Conservation (phyloP, 129 eudicot genomes). For the Flaveria trinervia region DNA sequence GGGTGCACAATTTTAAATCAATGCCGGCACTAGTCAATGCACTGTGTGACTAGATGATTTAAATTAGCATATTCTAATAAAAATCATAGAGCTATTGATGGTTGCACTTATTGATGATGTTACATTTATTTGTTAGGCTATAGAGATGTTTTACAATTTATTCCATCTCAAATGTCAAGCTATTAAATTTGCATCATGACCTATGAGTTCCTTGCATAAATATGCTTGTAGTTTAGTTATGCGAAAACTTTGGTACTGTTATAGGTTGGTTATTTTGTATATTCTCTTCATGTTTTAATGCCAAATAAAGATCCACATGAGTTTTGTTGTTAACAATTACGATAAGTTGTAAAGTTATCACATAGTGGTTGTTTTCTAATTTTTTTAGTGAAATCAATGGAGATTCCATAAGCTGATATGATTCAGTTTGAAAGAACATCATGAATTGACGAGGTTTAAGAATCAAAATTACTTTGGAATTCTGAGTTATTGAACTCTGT, state of each 20-base stretch:
- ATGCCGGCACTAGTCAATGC: neutral
- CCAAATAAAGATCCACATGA: neutral
- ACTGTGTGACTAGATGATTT: neutral
- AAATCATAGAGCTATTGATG: neutral
- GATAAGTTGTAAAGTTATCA: neutral
- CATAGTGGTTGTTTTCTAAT: neutral
- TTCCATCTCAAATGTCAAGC: neutral
- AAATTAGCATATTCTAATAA: neutral
- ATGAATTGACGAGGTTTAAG: neutral
- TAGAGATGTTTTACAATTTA: neutral
- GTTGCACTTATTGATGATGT: neutral
- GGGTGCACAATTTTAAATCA: neutral
- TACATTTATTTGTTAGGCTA: neutral
- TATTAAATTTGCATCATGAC: neutral
- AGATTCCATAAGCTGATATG: neutral
- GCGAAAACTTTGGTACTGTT: too few species aligned
- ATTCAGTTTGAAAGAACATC: slow-evolving; percentile 2
- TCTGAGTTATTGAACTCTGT: neutral
- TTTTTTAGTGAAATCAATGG: slow-evolving; percentile 1
- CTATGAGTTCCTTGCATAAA: neutral
- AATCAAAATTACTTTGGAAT: neutral
- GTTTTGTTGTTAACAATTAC: neutral
- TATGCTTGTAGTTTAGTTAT: neutral
- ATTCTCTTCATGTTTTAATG: neutral
- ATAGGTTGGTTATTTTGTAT: neutral